Evolutionary conservation across 768 basidiomycete species (phyloP).

Genomic region (Dacryopinax spathularia): DNA sequence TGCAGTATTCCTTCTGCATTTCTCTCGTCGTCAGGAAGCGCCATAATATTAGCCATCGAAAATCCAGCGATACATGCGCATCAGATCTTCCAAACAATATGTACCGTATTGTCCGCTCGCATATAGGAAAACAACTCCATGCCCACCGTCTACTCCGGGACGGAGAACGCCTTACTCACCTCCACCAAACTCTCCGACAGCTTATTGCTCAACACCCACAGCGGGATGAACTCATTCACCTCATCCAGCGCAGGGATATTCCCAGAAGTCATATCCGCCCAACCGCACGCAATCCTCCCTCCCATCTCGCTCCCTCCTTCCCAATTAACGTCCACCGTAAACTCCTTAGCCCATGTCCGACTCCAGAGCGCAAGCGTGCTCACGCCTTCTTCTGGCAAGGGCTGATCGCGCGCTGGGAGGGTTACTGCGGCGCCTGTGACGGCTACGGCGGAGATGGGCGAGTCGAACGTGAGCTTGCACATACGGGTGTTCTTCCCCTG

Average conservation of each 20-base stretch:
- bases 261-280: constrained; percentile 42
- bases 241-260: constrained; percentile 62
- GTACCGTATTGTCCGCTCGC: background rate
- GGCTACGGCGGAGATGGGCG: constrained; percentile 30
- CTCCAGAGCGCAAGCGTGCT: constrained; percentile 43
- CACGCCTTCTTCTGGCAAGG: constrained; percentile 20
- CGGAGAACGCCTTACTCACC: constrained; percentile 26
- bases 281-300: constrained; percentile 47
- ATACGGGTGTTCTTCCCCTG: constrained; percentile 46
- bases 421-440: constrained; percentile 31
- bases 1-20: too few relatives aligned
- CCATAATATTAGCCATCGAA: too few relatives aligned
- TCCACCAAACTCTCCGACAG: constrained; percentile 44
- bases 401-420: constrained; percentile 20
- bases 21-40: too few relatives aligned
- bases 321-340: constrained; percentile 43
- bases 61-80: too few relatives aligned
- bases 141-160: background rate
- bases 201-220: constrained; percentile 54
- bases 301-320: constrained; percentile 14
- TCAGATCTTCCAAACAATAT: background rate
- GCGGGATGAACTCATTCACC: constrained; percentile 45
- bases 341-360: constrained; percentile 40
- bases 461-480: constrained; percentile 46
- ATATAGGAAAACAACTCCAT: background rate